Percentiles rank a stretch among this genome's conserved stretches.
Evolutionary conservation across 176 grass and related monocot genomes (phyloP).

Genomic region (Bromus sterilis): DNA sequence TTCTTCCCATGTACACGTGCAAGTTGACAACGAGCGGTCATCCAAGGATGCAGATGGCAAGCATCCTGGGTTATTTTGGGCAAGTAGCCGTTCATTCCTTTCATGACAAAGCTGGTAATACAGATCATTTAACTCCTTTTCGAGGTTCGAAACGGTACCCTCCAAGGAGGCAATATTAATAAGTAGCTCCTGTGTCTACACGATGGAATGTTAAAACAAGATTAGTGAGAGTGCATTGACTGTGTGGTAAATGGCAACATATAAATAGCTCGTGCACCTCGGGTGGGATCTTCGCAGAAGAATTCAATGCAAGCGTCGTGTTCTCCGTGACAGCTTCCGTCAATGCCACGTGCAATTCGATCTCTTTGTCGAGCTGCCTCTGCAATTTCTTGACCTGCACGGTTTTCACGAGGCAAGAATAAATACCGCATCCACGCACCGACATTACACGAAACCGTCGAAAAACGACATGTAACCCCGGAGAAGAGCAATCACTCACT

Average conservation of each 20-base stretch:
- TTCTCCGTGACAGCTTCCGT: slow-evolving; percentile 60
- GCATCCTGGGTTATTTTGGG: slow-evolving; percentile 52
- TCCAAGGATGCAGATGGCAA: slow-evolving; percentile 42
- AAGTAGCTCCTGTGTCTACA: slow-evolving; percentile 71
- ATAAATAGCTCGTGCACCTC: slow-evolving; percentile 30
- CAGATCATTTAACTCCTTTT: slow-evolving; percentile 83
- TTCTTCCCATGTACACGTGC: slow-evolving; percentile 76
- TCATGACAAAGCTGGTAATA: slow-evolving; percentile 81
- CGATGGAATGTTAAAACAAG: neutral
- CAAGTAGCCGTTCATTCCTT: slow-evolving; percentile 70
- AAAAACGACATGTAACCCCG: neutral
- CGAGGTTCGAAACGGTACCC: slow-evolving; percentile 59
- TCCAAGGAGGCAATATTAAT: slow-evolving; percentile 61
- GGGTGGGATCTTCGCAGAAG: slow-evolving; percentile 64
- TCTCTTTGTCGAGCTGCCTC: slow-evolving; percentile 80
- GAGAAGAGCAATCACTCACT: slow-evolving; percentile 29
- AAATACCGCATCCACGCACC: neutral
- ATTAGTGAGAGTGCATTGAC: neutral
- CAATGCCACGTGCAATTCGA: slow-evolving; percentile 66
- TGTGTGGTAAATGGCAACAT: neutral
- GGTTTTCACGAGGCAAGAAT: neutral
- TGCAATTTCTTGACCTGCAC: slow-evolving; percentile 75
- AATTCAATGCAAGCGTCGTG: slow-evolving; percentile 30
- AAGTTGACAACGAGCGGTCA: slow-evolving; percentile 50
- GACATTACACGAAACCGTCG: neutral